A percentile compares a stretch with the other conserved stretches of the same genome.
phyloP scores from a whole-genome alignment of 108 stramenopile species.

The Cylindrotheca fusiformis region DNA sequence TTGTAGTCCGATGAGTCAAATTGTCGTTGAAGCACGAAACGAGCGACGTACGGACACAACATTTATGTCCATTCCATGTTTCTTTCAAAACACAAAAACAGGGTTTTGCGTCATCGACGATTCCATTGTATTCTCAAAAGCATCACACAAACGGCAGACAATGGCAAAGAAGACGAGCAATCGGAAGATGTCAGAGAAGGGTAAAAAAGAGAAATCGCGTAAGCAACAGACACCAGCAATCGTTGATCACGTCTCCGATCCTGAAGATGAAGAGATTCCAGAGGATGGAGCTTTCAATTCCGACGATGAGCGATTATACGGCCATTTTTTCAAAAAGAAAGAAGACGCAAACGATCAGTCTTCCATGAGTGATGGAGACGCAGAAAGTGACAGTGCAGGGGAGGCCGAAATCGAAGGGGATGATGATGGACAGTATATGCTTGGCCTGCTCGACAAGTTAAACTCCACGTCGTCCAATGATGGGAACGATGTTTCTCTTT shows the following conservation, averaged over 20 bases:
- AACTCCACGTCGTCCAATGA: constrained; percentile 26
- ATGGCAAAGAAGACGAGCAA: too few species aligned
- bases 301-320: constrained; percentile 81
- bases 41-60: too few species aligned
- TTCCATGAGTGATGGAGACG: background rate
- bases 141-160: too few species aligned
- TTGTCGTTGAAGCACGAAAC: too few species aligned
- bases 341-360: constrained; percentile 1
- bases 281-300: constrained; percentile 87
- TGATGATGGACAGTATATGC: constrained; percentile 87
- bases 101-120: too few species aligned
- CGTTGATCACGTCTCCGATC: constrained; percentile 42
- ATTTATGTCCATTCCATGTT: too few species aligned
- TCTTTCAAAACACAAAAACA: too few species aligned
- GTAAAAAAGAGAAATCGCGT: background rate
- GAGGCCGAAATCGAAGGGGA: constrained; percentile 52
- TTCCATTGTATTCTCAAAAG: too few species aligned
- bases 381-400: background rate
- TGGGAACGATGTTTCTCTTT: constrained; percentile 24
- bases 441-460: constrained; percentile 72
- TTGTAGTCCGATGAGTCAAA: too few species aligned
- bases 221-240: constrained; percentile 30
- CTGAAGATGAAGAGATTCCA: constrained; percentile 79
- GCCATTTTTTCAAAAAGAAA: constrained; percentile 53
- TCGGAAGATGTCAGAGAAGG: too few species aligned